These are phyloP conservation scores for Thinopyrum elongatum DNA, from an alignment of 176 grass and related monocot species.

Conservation along the genomic window DNA sequence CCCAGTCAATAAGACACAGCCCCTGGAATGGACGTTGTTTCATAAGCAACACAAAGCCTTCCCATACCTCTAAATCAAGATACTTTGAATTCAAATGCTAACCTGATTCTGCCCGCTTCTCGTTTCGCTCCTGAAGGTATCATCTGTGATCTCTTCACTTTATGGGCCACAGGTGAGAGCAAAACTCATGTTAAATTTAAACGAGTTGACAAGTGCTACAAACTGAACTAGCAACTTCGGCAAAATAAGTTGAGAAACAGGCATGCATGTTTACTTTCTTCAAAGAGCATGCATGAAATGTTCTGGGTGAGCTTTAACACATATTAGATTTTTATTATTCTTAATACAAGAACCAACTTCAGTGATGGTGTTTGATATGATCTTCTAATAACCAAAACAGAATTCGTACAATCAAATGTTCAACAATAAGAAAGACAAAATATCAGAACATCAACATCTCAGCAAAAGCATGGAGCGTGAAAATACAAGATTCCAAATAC, in stretches of 20 bases:
- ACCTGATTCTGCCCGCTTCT: conserved; percentile 70
- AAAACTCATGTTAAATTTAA: conserved; percentile 6
- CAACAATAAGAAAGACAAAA: not conserved
- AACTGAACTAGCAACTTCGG: not conserved
- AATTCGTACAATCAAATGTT: not conserved
- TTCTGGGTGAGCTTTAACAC: not conserved
- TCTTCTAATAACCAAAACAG: not conserved
- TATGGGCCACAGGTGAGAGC: conserved; percentile 19
- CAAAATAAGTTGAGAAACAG: not conserved
- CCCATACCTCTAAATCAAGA: not conserved
- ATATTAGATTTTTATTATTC: not conserved
- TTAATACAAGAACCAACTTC: not conserved
- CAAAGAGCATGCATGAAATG: not conserved
- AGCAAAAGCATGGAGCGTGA: not conserved
- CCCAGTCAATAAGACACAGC: conserved; percentile 92
- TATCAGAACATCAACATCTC: conserved; percentile 5
- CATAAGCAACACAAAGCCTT: conserved; percentile 11
- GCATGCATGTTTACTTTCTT: not conserved
- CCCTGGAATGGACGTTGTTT: conserved; percentile 63
- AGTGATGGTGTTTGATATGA: not conserved
- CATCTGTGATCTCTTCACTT: conserved; percentile 67
- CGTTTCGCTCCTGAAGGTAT: conserved; percentile 60
- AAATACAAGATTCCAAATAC: not conserved
- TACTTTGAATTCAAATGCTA: conserved; percentile 13
- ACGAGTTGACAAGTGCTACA: not conserved